These are phyloP conservation scores for Stagonosporopsis rhizophila DNA, from an alignment of 2,329 filamentous ascomycete genomes.

Conservation along the genomic window DNA sequence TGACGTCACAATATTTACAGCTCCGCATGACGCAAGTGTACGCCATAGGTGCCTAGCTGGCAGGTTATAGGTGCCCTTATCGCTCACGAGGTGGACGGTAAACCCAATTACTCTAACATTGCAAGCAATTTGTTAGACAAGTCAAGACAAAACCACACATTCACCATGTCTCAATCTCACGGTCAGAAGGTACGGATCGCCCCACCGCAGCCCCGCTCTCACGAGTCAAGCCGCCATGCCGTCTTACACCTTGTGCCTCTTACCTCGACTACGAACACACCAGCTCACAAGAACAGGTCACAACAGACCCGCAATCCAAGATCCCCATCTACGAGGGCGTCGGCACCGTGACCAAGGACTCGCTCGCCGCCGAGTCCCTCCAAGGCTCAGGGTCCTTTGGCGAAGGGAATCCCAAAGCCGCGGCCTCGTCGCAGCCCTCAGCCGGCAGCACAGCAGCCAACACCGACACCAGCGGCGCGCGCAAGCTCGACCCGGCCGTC, in stretches of 20 bases:
- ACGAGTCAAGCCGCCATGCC: conserved; percentile 8
- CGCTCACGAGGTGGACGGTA: neutral
- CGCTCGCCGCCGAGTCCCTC: conserved; percentile 77
- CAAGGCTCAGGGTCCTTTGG: conserved; percentile 66
- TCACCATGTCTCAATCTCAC: conserved; percentile 16
- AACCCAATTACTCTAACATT: neutral
- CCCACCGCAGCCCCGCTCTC: neutral
- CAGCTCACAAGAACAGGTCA: conserved; percentile 45
- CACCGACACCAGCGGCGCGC: conserved; percentile 62
- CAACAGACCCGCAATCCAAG: conserved; percentile 56
- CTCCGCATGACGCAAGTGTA: conserved; percentile 24
- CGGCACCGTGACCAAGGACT: conserved; percentile 71
- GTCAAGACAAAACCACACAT: neutral
- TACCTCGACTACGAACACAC: neutral
- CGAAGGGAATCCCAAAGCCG: conserved; percentile 63
- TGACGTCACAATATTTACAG: conserved; percentile 24
- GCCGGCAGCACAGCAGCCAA: conserved; percentile 63
- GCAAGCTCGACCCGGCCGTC: conserved; percentile 57
- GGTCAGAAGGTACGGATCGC: conserved; percentile 12
- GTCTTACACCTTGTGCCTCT: neutral
- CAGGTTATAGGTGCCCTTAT: conserved; percentile 2
- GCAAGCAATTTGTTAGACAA: neutral
- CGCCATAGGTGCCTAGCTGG: conserved; percentile 17
- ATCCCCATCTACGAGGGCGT: conserved; percentile 65
- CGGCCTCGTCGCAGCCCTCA: conserved; percentile 59